Conservation (phyloP, 345 rosid genomes). For the Ailanthus altissimus region DNA sequence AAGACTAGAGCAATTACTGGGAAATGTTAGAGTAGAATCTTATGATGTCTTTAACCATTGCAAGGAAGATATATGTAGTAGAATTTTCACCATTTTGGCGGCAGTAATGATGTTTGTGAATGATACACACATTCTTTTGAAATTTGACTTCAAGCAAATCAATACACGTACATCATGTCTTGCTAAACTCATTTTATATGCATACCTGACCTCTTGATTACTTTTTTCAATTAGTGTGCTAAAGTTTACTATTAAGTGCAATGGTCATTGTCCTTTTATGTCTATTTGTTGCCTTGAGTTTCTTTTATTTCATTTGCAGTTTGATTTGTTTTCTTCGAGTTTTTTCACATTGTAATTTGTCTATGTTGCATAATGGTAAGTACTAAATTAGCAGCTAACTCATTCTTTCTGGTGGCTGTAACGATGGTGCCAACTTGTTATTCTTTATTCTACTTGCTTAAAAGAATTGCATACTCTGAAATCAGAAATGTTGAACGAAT, state of each 20-base stretch:
- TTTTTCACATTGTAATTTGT: neutral
- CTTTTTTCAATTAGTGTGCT: neutral
- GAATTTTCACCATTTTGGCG: neutral
- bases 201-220: neutral
- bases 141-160: neutral
- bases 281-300: slow-evolving; percentile 3
- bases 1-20: neutral
- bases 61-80: neutral
- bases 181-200: neutral
- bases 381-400: neutral
- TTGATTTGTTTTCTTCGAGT: neutral
- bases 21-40: neutral
- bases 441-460: neutral
- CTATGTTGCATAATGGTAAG: neutral
- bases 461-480: neutral
- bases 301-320: neutral
- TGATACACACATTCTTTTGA: neutral
- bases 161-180: neutral
- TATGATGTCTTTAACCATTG: neutral
- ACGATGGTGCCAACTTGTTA: neutral
- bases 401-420: neutral
- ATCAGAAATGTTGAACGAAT: neutral
- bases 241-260: neutral
- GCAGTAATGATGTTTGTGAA: neutral
- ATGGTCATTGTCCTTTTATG: neutral